A percentile compares a stretch with the other conserved stretches of the same genome.
phyloP scores from a whole-genome alignment of 768 basidiomycete species.

The Hericium alpestre region DNA sequence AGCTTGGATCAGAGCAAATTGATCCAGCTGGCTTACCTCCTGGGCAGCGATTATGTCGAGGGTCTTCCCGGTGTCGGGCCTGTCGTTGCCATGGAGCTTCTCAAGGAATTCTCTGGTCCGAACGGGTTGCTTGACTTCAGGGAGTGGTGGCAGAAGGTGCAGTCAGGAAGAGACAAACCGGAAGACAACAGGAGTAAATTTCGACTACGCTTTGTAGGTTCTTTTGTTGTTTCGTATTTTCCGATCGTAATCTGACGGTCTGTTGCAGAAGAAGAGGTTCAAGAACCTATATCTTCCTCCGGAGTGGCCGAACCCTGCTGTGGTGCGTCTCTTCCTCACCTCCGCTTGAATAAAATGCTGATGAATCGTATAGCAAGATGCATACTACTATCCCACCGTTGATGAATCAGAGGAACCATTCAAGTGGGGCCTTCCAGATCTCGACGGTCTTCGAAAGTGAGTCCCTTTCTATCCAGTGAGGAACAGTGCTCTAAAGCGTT shows the following conservation, averaged over 20 bases:
- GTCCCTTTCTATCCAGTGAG: slow-evolving; percentile 13
- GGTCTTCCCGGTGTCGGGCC: slow-evolving; percentile 89
- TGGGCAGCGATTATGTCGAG: slow-evolving; percentile 95
- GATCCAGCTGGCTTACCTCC: slow-evolving; percentile 81
- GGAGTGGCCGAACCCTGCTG: slow-evolving; percentile 90
- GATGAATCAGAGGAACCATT: slow-evolving; percentile 90
- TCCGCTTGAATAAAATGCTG: background rate
- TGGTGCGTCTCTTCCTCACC: slow-evolving; percentile 40
- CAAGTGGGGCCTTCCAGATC: slow-evolving; percentile 94
- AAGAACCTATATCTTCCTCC: slow-evolving; percentile 66
- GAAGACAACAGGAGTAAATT: slow-evolving; percentile 69
- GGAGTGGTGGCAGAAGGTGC: slow-evolving; percentile 91
- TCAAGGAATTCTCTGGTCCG: slow-evolving; percentile 86
- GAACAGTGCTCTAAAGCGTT: no score
- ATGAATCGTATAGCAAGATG: slow-evolving; percentile 53
- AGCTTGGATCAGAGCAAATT: slow-evolving; percentile 80
- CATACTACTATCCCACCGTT: slow-evolving; percentile 85
- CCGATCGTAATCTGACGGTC: slow-evolving; percentile 29
- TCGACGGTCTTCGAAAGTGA: slow-evolving; percentile 80
- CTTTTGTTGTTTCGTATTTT: slow-evolving; percentile 45
- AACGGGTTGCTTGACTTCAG: slow-evolving; percentile 80
- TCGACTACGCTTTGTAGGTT: slow-evolving; percentile 74
- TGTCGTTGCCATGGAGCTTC: slow-evolving; percentile 90
- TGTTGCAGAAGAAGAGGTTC: slow-evolving; percentile 75
- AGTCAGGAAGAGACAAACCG: slow-evolving; percentile 76